phyloP scores from a whole-genome alignment of 345 rosid genomes.

The Nasturtium officinale region DNA sequence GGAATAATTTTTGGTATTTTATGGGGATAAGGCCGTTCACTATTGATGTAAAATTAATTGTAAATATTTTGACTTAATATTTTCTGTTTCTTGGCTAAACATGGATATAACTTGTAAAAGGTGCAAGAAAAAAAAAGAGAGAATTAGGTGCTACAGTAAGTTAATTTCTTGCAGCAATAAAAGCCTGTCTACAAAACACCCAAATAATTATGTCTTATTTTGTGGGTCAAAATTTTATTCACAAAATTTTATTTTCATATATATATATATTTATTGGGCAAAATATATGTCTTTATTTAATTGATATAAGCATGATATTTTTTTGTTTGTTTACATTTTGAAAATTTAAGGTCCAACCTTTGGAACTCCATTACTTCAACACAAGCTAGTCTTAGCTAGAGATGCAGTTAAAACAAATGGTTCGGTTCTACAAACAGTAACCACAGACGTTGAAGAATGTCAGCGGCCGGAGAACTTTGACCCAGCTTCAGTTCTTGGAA shows the following conservation, averaged over 20 bases:
- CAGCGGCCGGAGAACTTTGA: conserved; percentile 67
- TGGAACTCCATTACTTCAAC: conserved; percentile 50
- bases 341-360: conserved; percentile 56
- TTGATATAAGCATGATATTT: not conserved
- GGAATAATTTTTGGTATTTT: not conserved
- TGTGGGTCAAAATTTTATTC: not conserved
- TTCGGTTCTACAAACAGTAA: conserved; percentile 50
- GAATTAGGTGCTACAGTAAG: not conserved
- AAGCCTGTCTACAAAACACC: not conserved
- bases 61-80: not conserved
- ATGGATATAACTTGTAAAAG: not conserved
- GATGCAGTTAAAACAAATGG: conserved; percentile 60
- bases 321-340: not conserved
- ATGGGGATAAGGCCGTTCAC: not conserved
- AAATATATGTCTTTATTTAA: not conserved
- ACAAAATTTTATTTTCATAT: too few species aligned
- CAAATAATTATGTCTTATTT: not conserved
- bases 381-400: conserved; percentile 66
- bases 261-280: not conserved
- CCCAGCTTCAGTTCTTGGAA: conserved; percentile 51
- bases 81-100: too few species aligned
- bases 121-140: not conserved
- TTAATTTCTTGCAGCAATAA: not conserved
- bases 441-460: conserved; percentile 67
- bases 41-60: not conserved